Conservation (phyloP, 202 grass and related monocot species). For the Setaria italica region DNA sequence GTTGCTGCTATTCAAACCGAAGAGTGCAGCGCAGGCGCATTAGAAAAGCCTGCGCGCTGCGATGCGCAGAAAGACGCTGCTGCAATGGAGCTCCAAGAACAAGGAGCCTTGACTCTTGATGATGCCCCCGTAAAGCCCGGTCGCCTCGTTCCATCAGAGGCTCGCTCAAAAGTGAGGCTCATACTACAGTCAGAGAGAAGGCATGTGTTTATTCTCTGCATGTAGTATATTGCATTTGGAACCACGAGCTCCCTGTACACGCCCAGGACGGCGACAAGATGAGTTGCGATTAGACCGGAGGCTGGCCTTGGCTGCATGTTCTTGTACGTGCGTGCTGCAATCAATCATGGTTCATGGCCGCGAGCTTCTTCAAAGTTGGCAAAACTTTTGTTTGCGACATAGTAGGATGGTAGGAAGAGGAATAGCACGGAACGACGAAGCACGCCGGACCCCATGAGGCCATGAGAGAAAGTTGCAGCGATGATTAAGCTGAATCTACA, state of each 20-base stretch:
- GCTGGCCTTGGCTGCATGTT: background rate
- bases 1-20: background rate
- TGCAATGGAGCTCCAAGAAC: background rate
- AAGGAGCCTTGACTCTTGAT: constrained; percentile 17
- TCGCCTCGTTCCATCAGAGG: background rate
- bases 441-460: background rate
- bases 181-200: no score
- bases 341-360: constrained; percentile 27
- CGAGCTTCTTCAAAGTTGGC: constrained; percentile 20
- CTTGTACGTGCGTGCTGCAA: background rate
- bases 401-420: background rate
- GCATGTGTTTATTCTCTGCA: background rate
- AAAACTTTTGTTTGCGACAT: background rate
- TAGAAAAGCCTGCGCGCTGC: constrained; percentile 14
- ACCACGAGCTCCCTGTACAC: constrained; percentile 17
- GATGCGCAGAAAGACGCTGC: background rate
- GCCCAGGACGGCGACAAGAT: background rate
- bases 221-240: background rate
- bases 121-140: constrained; percentile 41
- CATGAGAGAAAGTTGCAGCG: background rate
- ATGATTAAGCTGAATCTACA: constrained; percentile 20
- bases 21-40: background rate
- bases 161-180: background rate
- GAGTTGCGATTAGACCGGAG: constrained; percentile 16
- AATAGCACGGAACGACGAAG: background rate